Evolutionary conservation across 495 filamentous ascomycete genomes (phyloP), one percentile per base, ranked within the genome.

Genomic region (Aspergillus diversus): DNA sequence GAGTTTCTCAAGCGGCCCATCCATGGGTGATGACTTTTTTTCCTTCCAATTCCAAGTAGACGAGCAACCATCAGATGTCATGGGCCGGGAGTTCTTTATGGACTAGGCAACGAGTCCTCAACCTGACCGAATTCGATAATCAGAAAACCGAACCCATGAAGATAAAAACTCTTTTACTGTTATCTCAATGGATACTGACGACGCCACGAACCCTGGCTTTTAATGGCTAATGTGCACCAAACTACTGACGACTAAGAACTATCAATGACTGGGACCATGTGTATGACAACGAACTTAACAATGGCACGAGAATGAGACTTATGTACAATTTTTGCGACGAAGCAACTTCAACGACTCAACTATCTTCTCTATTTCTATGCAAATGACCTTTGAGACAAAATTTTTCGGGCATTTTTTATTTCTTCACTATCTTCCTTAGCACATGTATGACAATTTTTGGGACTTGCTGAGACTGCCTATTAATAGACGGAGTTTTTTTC

Each of bases 11-110:
- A 65, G 72, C 7, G 68, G 68, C 15, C 39, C 65, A 27, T 21
- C 67, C 17, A 68, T 77, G 35, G 69, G 75, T 34, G 77, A 74
- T 33, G 74, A 81, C 39, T 68, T 77, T 51, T 77, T 79, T 54
- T 65, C 69, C 17, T 71, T 75, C 32, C 71, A 75, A 57, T 75
- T 75, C 53, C 70, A 72, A 51, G 64, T 67, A 17, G 71, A 75
- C 12, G 73, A 72, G 16, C 71, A 70, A 48, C 55, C 66, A 13
- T 65, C 70, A 6, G 70, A 72, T 33, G 67, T 66, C 37, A 60
- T 69, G 65, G 61, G 63, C 9, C 49, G 63, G 34, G 69, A 69
- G 46, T 71, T 69, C 53, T 66, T 72, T 59, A 55, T 72, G 61
- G 70, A 68, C 17, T 72, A 65, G 59, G 57, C 12, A 16, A 57